Percentiles rank a stretch among this genome's conserved stretches.
phyloP scores from a whole-genome alignment of 2,329 filamentous ascomycete species.

The Verruconis gallopava region DNA sequence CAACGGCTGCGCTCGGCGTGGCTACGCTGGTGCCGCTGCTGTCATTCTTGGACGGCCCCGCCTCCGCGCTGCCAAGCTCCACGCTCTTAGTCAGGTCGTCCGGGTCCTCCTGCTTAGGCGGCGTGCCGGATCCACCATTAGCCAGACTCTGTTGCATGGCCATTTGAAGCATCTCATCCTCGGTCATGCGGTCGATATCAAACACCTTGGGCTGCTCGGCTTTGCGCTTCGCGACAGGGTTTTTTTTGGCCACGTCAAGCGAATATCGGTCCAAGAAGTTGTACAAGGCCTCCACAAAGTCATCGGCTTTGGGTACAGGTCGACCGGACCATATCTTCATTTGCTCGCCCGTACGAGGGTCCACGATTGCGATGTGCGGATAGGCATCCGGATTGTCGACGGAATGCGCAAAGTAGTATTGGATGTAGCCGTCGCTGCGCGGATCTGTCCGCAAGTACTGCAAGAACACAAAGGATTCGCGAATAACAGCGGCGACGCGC shows the following conservation, averaged over 20 bases:
- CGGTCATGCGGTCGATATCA: constrained; percentile 79
- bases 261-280: constrained; percentile 98
- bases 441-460: constrained; percentile 84
- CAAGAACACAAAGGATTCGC: constrained; percentile 89
- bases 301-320: constrained; percentile 59
- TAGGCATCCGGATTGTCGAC: constrained; percentile 73
- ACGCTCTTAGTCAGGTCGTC: constrained; percentile 70
- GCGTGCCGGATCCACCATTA: constrained; percentile 22
- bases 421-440: constrained; percentile 65
- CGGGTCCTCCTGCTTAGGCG: constrained; percentile 57
- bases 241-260: constrained; percentile 74
- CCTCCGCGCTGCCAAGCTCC: constrained; percentile 26
- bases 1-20: constrained; percentile 18
- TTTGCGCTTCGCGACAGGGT: constrained; percentile 74
- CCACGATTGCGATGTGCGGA: constrained; percentile 89
- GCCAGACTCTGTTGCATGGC: constrained; percentile 80
- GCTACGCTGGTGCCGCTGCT: constrained; percentile 14
- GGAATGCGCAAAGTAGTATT: constrained; percentile 64
- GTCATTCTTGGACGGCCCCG: constrained; percentile 12
- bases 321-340: constrained; percentile 90
- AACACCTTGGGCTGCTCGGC: constrained; percentile 54
- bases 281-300: constrained; percentile 83
- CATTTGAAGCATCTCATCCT: constrained; percentile 94
- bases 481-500: constrained; percentile 63
- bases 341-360: constrained; percentile 90